Conservation (phyloP, 768 basidiomycete genomes). For the Paxillus ammoniavirescens region DNA sequence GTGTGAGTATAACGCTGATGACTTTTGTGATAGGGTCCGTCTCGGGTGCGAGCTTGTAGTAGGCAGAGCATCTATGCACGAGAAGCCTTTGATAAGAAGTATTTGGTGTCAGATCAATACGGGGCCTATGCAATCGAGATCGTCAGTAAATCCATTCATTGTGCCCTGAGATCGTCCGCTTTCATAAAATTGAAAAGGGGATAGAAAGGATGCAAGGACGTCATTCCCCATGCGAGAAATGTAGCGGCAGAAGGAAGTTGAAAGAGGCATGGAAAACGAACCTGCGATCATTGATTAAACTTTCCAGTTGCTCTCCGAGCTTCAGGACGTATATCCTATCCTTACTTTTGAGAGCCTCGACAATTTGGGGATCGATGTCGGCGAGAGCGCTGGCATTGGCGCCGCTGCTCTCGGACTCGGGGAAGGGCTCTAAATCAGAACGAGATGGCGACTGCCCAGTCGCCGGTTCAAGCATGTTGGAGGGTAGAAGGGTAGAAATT, state of each 20-base stretch:
- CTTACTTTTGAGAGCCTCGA: conserved; percentile 86
- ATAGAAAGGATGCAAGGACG: background rate
- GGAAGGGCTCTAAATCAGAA: conserved; percentile 28
- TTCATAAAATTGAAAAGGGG: conserved; percentile 1
- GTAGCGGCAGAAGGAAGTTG: background rate
- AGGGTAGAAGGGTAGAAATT: conserved; percentile 7
- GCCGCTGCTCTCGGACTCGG: conserved; percentile 26
- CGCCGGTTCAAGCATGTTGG: conserved; percentile 14
- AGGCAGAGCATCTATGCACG: conserved; percentile 81
- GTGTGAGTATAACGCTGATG: conserved; percentile 54
- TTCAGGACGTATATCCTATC: conserved; percentile 86
- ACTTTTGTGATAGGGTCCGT: conserved; percentile 61
- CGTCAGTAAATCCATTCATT: conserved; percentile 20
- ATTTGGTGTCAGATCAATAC: conserved; percentile 64
- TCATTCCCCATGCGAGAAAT: conserved; percentile 6
- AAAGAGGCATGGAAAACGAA: conserved; percentile 33
- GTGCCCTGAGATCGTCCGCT: background rate
- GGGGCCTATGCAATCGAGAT: conserved; percentile 41
- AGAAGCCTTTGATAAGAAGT: conserved; percentile 85
- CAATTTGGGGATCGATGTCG: conserved; percentile 75
- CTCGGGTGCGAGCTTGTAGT: conserved; percentile 75
- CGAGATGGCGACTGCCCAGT: conserved; percentile 15
- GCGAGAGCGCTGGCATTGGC: conserved; percentile 19
- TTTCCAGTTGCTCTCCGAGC: conserved; percentile 85
- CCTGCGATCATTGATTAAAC: conserved; percentile 73